A percentile compares a stretch with the other conserved stretches of the same genome.
Conservation (phyloP, 1,284 basidiomycete genomes). For the Porogramme epimiltina region DNA sequence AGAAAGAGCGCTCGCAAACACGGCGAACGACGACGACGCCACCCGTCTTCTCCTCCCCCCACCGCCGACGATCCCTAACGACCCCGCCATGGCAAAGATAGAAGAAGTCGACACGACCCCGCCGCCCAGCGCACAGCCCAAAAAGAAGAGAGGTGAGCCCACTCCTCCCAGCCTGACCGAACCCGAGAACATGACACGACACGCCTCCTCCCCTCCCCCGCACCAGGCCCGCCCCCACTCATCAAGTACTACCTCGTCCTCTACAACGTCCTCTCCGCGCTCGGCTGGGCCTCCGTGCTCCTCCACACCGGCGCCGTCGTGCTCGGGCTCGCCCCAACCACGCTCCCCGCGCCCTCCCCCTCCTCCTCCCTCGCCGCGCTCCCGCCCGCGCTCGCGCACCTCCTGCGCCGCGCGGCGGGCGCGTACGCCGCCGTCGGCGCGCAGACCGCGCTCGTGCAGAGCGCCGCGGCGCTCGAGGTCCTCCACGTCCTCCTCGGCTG, state of each 20-base stretch:
- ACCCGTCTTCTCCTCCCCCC: not conserved
- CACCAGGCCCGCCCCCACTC: slow-evolving; percentile 22
- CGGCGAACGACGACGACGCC: not conserved
- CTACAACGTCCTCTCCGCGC: slow-evolving; percentile 77
- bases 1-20: too few relatives aligned
- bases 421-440: slow-evolving; percentile 62
- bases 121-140: not conserved
- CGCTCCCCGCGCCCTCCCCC: slow-evolving; percentile 19
- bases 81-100: slow-evolving; percentile 12
- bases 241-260: slow-evolving; percentile 69
- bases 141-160: slow-evolving; percentile 11
- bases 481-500: slow-evolving; percentile 80
- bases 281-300: slow-evolving; percentile 79
- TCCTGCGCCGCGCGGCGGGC: slow-evolving; percentile 40
- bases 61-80: not conserved
- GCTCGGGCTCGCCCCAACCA: slow-evolving; percentile 36
- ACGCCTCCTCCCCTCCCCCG: too few relatives aligned
- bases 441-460: slow-evolving; percentile 77
- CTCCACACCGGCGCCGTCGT: slow-evolving; percentile 51
- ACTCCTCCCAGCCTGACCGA: too few relatives aligned
- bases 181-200: too few relatives aligned
- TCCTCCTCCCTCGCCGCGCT: slow-evolving; percentile 1
- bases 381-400: not conserved
- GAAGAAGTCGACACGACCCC: slow-evolving; percentile 11
- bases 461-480: slow-evolving; percentile 80